Percentiles rank a stretch among this genome's conserved stretches.
phyloP scores from a whole-genome alignment of 331 rosid species.

The Quercus lobata region DNA sequence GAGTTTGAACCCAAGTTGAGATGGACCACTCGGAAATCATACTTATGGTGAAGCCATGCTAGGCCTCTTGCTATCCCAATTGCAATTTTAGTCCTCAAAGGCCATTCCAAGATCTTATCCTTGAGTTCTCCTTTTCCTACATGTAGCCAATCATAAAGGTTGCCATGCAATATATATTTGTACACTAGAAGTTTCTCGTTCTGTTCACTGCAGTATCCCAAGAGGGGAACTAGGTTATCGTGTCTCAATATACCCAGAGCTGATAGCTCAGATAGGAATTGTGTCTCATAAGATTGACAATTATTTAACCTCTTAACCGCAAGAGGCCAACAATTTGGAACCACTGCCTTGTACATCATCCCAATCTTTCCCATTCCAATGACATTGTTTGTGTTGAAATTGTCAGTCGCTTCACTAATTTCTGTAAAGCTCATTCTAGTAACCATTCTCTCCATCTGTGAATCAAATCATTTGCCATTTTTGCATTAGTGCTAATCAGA shows the following conservation, averaged over 20 bases:
- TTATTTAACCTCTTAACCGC: slow-evolving; percentile 32
- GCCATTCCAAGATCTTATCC: no score
- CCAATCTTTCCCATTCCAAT: slow-evolving; percentile 38
- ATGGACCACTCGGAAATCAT: no score
- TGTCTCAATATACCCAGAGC: slow-evolving; percentile 23
- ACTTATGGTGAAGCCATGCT: no score
- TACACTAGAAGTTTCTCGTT: no score
- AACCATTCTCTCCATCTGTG: background rate
- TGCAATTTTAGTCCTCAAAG: no score
- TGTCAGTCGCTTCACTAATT: background rate
- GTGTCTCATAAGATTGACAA: slow-evolving; percentile 9
- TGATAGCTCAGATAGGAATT: slow-evolving; percentile 33
- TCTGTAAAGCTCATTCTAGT: background rate
- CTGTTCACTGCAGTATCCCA: accelerated
- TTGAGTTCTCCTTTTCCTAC: no score
- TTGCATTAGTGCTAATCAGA: background rate
- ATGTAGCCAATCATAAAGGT: no score
- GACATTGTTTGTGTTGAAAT: slow-evolving; percentile 18
- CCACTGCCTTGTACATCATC: slow-evolving; percentile 40
- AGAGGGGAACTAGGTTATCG: no score
- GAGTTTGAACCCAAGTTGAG: no score
- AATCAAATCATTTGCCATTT: background rate
- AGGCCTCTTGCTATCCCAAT: no score
- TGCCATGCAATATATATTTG: no score
- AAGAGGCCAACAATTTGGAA: slow-evolving; percentile 20